Conservation (phyloP, 768 basidiomycete species). For the Tulasnella sp. region DNA sequence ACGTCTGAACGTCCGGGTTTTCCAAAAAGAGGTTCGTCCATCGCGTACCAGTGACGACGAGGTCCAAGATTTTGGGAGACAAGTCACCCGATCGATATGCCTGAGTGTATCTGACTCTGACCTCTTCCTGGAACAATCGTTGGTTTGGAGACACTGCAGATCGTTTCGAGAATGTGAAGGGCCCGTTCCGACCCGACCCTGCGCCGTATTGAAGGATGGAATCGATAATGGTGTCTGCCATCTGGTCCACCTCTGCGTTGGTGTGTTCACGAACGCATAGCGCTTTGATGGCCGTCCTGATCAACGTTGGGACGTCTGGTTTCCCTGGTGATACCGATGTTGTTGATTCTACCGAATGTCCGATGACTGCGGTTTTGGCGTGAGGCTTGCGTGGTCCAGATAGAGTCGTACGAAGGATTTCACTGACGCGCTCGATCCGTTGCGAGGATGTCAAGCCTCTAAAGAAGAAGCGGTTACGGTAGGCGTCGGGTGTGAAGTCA, state of each 20-base stretch:
- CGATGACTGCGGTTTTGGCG: not conserved
- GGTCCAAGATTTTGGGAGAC: slow-evolving; percentile 6
- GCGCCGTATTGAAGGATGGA: slow-evolving; percentile 18
- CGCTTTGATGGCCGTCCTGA: slow-evolving; percentile 9
- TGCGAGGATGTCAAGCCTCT: slow-evolving; percentile 44
- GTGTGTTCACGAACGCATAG: slow-evolving; percentile 9
- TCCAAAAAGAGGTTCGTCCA: slow-evolving; percentile 15
- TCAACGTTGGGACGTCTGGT: slow-evolving; percentile 9
- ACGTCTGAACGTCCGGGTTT: slow-evolving; percentile 13
- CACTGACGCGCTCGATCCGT: slow-evolving; percentile 56
- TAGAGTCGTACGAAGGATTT: slow-evolving; percentile 9
- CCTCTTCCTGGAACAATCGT: slow-evolving; percentile 2
- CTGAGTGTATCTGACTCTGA: slow-evolving; percentile 1
- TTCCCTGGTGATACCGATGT: not conserved
- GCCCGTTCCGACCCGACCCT: slow-evolving; percentile 4
- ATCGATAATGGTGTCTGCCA: slow-evolving; percentile 16
- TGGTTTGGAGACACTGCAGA: not conserved
- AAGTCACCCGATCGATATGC: slow-evolving; percentile 14
- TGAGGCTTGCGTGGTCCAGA: slow-evolving; percentile 2
- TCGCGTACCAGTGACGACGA: slow-evolving; percentile 13
- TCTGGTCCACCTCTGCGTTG: slow-evolving; percentile 9
- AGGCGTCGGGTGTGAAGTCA: slow-evolving; percentile 49
- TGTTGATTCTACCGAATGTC: not conserved
- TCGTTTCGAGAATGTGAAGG: not conserved
- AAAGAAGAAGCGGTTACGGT: slow-evolving; percentile 50